phyloP scores from a whole-genome alignment of 2,329 filamentous ascomycete species.

The Gliomastix tumulicola region DNA sequence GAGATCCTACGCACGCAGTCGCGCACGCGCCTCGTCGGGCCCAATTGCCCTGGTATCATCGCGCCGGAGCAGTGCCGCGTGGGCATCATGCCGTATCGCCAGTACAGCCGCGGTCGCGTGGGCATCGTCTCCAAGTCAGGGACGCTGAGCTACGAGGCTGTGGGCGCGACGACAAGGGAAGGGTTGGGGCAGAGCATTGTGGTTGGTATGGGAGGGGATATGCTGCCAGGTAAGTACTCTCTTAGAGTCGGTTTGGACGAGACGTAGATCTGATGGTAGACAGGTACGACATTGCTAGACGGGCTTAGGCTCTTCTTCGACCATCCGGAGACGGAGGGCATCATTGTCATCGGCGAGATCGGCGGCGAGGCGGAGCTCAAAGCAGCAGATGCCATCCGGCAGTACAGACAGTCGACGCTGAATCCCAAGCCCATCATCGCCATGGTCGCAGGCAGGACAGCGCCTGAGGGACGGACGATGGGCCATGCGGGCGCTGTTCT shows the following conservation, averaged over 20 bases:
- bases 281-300: constrained; percentile 62
- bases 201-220: constrained; percentile 72
- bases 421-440: constrained; percentile 60
- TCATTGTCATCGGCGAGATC: constrained; percentile 66
- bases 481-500: constrained; percentile 64
- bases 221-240: constrained; percentile 51
- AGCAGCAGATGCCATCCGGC: constrained; percentile 63
- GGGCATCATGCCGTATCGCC: constrained; percentile 31
- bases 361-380: constrained; percentile 63
- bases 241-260: no score
- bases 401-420: constrained; percentile 48
- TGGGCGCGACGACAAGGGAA: constrained; percentile 65
- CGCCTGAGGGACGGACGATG: constrained; percentile 57
- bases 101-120: constrained; percentile 50
- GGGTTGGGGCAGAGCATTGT: constrained; percentile 72
- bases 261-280: no score
- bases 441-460: constrained; percentile 58
- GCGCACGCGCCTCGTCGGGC: constrained; percentile 66
- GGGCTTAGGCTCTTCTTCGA: constrained; percentile 60
- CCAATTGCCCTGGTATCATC: constrained; percentile 78
- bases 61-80: constrained; percentile 59
- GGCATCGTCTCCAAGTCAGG: constrained; percentile 77
- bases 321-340: constrained; percentile 62
- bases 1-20: constrained; percentile 65
- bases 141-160: constrained; percentile 73